phyloP scores from a whole-genome alignment of 495 filamentous ascomycete genomes.

The Oleoguttula mirabilis region DNA sequence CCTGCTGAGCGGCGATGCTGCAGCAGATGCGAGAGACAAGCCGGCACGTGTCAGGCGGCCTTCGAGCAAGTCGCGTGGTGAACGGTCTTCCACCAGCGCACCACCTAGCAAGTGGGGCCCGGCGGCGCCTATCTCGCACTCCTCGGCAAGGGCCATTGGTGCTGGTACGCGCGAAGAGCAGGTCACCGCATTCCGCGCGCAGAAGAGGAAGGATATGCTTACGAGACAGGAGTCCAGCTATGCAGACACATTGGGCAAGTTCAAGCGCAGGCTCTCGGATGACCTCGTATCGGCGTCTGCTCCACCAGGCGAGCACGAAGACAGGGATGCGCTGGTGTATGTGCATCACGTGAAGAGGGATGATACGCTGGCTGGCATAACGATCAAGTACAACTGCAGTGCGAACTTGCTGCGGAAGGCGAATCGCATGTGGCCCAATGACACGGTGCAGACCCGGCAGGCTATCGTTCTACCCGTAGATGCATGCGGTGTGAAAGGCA shows the following conservation, averaged over 20 bases:
- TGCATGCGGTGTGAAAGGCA: constrained; percentile 73
- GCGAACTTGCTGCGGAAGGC: constrained; percentile 68
- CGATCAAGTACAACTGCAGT: constrained; percentile 77
- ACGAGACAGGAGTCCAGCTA: constrained; percentile 39
- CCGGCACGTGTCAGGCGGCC: constrained; percentile 33
- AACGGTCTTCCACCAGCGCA: constrained; percentile 27
- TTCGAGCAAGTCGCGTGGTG: constrained; percentile 18
- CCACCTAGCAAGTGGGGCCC: constrained; percentile 46
- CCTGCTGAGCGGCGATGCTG: constrained; percentile 28
- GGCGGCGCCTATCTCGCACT: constrained; percentile 25
- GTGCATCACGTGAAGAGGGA: constrained; percentile 70
- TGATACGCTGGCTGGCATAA: constrained; percentile 82
- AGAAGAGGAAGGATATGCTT: constrained; percentile 50
- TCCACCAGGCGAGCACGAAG: constrained; percentile 35
- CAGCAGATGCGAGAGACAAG: constrained; percentile 24
- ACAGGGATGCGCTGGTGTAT: constrained; percentile 70
- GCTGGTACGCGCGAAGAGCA: constrained; percentile 45
- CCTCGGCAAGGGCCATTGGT: constrained; percentile 33
- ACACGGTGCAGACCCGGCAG: constrained; percentile 72
- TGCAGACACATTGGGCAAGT: constrained; percentile 35
- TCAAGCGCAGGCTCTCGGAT: constrained; percentile 50
- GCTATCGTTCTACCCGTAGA: constrained; percentile 79
- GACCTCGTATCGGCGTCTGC: constrained; percentile 34
- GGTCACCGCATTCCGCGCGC: constrained; percentile 45
- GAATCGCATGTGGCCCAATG: constrained; percentile 89